Conservation (phyloP, 352 stramenopile genomes). For the Globisporangium parvum region DNA sequence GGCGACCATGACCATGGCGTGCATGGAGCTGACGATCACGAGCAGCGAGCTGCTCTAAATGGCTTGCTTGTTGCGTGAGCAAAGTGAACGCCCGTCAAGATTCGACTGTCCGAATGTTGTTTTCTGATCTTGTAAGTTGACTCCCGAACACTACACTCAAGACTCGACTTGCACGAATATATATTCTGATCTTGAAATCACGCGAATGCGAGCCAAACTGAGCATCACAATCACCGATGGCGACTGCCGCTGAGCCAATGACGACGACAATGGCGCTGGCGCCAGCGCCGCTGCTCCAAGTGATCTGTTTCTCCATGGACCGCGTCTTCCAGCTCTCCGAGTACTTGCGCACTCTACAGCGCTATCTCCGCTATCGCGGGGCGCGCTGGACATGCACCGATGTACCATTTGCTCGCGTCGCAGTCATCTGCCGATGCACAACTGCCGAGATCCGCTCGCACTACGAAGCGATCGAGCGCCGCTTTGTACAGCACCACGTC, state of each 20-base stretch:
- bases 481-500: slow-evolving; percentile 21
- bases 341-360: slow-evolving; percentile 42
- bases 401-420: slow-evolving; percentile 20
- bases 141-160: too few relatives aligned
- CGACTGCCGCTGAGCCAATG: too few relatives aligned
- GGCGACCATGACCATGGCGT: too few relatives aligned
- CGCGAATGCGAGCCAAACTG: too few relatives aligned
- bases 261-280: not conserved
- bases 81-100: not conserved
- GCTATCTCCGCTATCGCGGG: slow-evolving; percentile 22
- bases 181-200: not conserved
- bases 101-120: not conserved
- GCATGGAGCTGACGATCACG: not conserved
- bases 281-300: slow-evolving; percentile 19
- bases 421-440: slow-evolving; percentile 34
- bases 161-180: too few relatives aligned
- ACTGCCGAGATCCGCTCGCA: slow-evolving; percentile 19
- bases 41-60: not conserved
- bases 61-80: not conserved
- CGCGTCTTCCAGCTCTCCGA: slow-evolving; percentile 55
- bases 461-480: slow-evolving; percentile 26
- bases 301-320: slow-evolving; percentile 66
- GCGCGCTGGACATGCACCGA: slow-evolving; percentile 13
- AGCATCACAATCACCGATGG: too few relatives aligned
- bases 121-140: too few relatives aligned